Evolutionary conservation across 306 rosid genomes (phyloP).

Genomic region (Vachellia collinsii): DNA sequence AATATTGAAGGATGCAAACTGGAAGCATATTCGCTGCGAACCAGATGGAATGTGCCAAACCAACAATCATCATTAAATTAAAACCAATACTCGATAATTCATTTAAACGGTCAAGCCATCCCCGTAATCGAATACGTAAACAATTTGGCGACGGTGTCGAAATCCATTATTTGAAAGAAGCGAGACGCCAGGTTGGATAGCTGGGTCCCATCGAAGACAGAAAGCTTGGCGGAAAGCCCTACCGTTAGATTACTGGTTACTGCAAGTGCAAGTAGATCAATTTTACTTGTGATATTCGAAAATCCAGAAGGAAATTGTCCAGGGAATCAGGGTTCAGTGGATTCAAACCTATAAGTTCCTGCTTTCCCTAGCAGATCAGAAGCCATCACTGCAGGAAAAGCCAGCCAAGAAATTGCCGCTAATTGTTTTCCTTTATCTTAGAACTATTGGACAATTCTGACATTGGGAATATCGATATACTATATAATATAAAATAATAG

Average conservation of each 20-base stretch:
- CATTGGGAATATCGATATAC: no score
- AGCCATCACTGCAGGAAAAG: no score
- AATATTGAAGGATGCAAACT: slow-evolving; percentile 25
- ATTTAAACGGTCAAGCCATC: neutral
- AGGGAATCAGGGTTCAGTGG: neutral
- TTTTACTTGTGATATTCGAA: neutral
- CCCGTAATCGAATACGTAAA: neutral
- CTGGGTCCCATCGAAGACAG: slow-evolving; percentile 6
- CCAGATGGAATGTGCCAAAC: slow-evolving; percentile 45
- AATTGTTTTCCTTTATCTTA: no score
- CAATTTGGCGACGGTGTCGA: neutral
- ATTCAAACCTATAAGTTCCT: neutral
- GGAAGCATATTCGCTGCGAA: slow-evolving; percentile 54
- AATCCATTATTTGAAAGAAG: neutral
- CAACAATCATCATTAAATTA: neutral
- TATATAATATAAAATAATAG: no score
- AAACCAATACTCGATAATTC: neutral
- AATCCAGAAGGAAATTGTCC: neutral
- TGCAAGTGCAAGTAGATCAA: neutral
- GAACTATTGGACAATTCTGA: no score
- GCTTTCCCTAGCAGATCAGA: neutral
- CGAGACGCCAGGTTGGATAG: neutral
- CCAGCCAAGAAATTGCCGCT: no score
- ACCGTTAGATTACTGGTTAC: neutral
- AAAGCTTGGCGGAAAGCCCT: neutral